Conservation (phyloP, 371 early-diverging fungal species). For the Apophysomyces elegans region DNA sequence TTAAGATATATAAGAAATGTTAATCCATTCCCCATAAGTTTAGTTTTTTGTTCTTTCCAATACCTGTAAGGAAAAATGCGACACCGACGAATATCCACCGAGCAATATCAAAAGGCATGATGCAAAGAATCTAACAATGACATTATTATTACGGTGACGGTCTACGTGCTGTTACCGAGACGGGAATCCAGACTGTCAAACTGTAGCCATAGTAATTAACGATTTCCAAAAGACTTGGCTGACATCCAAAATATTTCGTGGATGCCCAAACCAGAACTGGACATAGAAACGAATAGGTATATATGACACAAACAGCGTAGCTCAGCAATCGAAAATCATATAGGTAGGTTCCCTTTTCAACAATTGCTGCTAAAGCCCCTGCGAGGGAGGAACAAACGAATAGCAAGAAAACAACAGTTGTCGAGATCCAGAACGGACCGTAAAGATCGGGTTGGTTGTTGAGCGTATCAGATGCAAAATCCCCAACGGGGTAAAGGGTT, state of each 20-base stretch:
- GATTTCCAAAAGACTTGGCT: conserved; percentile 81
- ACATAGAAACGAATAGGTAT: conserved; percentile 76
- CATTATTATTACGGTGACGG: not conserved
- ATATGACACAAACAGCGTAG: conserved; percentile 80
- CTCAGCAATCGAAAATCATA: conserved; percentile 86
- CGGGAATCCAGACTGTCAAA: conserved; percentile 90
- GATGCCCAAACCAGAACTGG: conserved; percentile 81
- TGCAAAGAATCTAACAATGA: conserved; percentile 61
- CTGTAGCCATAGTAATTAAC: conserved; percentile 92
- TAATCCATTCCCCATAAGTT: not conserved
- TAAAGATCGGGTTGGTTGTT: conserved; percentile 54
- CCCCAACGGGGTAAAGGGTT: conserved; percentile 52
- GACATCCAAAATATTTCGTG: conserved; percentile 84
- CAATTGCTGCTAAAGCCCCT: conserved; percentile 77
- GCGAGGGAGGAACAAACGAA: conserved; percentile 92
- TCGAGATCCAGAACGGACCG: conserved; percentile 94
- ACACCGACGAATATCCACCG: conserved; percentile 70
- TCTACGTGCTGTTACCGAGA: conserved; percentile 63
- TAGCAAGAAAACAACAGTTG: conserved; percentile 88
- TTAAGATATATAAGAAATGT: conserved; percentile 1
- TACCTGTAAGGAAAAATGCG: conserved; percentile 63
- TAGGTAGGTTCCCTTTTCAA: conserved; percentile 52
- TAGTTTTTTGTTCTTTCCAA: not conserved
- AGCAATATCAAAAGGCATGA: conserved; percentile 67
- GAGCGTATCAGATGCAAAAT: conserved; percentile 50